Evolutionary conservation across 306 rosid genomes (phyloP).

Genomic region (Acacia acuminata): DNA sequence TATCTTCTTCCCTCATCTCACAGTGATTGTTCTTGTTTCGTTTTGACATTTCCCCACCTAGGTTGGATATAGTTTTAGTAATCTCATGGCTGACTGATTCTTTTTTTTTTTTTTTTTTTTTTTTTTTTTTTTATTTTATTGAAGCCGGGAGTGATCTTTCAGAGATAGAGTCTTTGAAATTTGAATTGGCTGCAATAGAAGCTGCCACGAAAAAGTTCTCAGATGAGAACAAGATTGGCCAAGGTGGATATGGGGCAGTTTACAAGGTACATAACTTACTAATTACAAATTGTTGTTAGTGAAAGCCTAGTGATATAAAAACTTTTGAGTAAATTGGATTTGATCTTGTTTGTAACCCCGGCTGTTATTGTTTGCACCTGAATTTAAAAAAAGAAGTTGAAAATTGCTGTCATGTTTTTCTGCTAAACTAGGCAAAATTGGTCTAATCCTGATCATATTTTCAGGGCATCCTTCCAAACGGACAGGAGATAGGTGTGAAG

Average conservation of each 20-base stretch:
- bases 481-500: slow-evolving; percentile 57
- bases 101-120: no score
- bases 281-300: no score
- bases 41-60: neutral
- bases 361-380: no score
- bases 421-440: slow-evolving; percentile 3
- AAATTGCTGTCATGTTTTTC: neutral
- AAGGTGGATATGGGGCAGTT: slow-evolving; percentile 64
- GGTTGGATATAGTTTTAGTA: neutral
- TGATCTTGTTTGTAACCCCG: no score
- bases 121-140: neutral
- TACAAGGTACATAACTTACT: slow-evolving; percentile 40
- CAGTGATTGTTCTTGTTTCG: neutral
- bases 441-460: neutral
- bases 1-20: neutral
- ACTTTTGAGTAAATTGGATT: no score
- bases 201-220: slow-evolving; percentile 56
- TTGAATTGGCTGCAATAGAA: slow-evolving; percentile 39
- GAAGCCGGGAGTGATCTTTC: slow-evolving; percentile 21
- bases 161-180: slow-evolving; percentile 41
- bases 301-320: no score
- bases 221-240: slow-evolving; percentile 43
- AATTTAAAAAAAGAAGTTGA: no score
- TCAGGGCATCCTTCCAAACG: slow-evolving; percentile 47
- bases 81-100: neutral